A percentile compares a stretch with the other conserved stretches of the same genome.
Conservation (phyloP, 305 asterid genomes). For the Fraxinus velutina region DNA sequence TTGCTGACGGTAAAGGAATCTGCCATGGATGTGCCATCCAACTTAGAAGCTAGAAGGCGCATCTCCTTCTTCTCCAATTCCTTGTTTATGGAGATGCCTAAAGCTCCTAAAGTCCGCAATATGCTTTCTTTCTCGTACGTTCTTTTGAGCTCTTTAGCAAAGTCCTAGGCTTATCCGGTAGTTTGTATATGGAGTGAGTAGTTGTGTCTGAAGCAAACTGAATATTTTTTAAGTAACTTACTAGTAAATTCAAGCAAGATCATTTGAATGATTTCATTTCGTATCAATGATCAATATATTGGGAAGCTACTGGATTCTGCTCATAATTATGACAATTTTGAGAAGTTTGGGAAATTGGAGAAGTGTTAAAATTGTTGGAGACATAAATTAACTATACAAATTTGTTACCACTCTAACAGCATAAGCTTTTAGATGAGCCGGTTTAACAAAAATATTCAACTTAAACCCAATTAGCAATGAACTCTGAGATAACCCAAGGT, state of each 20-base stretch:
- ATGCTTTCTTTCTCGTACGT: constrained; percentile 99
- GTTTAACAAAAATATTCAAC: not conserved
- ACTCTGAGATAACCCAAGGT: not conserved
- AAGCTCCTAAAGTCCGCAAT: constrained; percentile 97
- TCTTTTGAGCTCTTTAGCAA: not conserved
- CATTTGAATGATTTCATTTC: not conserved
- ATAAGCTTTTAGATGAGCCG: not conserved
- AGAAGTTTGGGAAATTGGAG: not conserved
- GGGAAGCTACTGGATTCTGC: not conserved
- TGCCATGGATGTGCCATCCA: constrained; percentile 98
- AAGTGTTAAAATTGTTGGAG: not conserved
- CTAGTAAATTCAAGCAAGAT: not conserved
- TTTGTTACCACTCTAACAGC: not conserved
- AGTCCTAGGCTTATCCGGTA: not conserved
- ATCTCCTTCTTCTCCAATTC: constrained; percentile 96
- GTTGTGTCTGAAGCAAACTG: not conserved
- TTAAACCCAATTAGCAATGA: not conserved
- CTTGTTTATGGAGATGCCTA: constrained; percentile 96
- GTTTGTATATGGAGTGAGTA: not conserved
- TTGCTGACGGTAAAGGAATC: constrained; percentile 97
- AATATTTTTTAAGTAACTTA: not conserved
- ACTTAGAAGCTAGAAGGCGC: constrained; percentile 97
- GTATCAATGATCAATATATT: not conserved
- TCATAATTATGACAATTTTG: not conserved
- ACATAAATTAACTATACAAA: not conserved